Base-by-base conservation (phyloP, 345 rosid species). In the Eutrema japonicum region DNA sequence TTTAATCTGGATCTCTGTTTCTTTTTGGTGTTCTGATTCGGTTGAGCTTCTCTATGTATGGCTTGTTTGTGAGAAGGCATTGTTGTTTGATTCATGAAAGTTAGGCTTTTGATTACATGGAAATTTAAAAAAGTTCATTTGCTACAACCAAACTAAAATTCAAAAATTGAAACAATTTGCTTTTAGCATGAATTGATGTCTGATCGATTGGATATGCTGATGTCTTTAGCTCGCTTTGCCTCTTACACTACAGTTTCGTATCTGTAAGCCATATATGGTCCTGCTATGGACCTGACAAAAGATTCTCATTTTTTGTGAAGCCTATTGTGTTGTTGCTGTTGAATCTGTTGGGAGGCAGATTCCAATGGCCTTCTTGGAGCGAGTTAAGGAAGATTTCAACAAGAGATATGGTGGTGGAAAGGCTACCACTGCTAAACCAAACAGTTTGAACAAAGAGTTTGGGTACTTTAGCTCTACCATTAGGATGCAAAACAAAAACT, bases 381-480 rank as follows among this genome's bases (percentile, higher is more conserved):
- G 92, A 67, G 78, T 94, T 63, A 89, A 88, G 78, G 96, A 89
- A 5, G 97, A 94, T 52, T 89, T 94, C 69, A 85, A 65, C 79
- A 89, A 85, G 60, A 87, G 86, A 87, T 88, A 95, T 81, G 90
- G 92, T 51, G 97, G 92, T 69, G 93, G 97, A 29, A 95, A 89
- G 68, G 97, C 97, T 73, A 72, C 88, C 41, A 89, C 87, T 45
- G 96, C 96, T 78, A 64, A 69, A 56, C 87, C 97, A 43, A 84
- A 86, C 36, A 66, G 95, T 77, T 85, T 95, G 57, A 95, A 88
- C 74, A 89, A 52, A 85, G 97, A 91, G 76, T 91, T 84, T 77
- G 86, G 93, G 97, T 89, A 73, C 26, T 43, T 55, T 8, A 6
- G 0, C 37, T 41, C 2, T 18, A 5, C 67, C 29, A 5, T 64